Percentiles rank a stretch among this genome's conserved stretches.
phyloP scores from a whole-genome alignment of 345 rosid genomes.

The Mangifera indica region DNA sequence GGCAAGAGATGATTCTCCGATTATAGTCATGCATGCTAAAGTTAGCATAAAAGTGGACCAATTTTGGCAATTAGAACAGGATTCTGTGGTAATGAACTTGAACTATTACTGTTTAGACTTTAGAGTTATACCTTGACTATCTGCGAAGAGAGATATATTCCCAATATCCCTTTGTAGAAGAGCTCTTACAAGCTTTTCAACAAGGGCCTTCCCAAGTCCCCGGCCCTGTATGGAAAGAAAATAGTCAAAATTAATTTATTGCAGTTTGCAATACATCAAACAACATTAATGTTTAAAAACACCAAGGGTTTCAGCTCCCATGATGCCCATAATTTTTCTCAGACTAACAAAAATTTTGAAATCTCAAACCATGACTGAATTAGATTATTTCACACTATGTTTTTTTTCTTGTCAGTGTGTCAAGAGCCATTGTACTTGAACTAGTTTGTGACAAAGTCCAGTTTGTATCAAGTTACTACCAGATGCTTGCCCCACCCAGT shows the following conservation, averaged over 20 bases:
- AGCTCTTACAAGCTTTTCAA: slow-evolving; percentile 79
- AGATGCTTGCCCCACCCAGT: background rate
- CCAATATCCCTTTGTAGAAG: slow-evolving; percentile 93
- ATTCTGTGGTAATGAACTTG: slow-evolving; percentile 4
- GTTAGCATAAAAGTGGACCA: background rate
- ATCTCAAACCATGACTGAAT: background rate
- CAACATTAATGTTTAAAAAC: too few species aligned
- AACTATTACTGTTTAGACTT: slow-evolving; percentile 9
- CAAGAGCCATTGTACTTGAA: background rate
- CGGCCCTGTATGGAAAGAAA: slow-evolving; percentile 59
- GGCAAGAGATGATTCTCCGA: background rate
- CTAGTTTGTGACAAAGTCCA: slow-evolving; percentile 1
- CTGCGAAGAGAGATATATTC: slow-evolving; percentile 95
- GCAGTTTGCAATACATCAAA: background rate
- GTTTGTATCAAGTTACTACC: background rate
- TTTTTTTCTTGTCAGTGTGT: background rate
- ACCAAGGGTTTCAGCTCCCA: background rate
- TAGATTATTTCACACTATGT: background rate
- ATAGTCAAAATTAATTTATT: slow-evolving; percentile 13
- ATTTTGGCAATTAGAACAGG: background rate
- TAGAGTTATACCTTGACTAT: slow-evolving; percentile 70
- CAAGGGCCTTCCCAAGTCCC: slow-evolving; percentile 91
- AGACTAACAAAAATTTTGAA: background rate
- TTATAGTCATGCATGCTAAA: background rate
- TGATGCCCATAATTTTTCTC: background rate